Conservation (phyloP, 441 rosid species). For the Erysimum cheiri region DNA sequence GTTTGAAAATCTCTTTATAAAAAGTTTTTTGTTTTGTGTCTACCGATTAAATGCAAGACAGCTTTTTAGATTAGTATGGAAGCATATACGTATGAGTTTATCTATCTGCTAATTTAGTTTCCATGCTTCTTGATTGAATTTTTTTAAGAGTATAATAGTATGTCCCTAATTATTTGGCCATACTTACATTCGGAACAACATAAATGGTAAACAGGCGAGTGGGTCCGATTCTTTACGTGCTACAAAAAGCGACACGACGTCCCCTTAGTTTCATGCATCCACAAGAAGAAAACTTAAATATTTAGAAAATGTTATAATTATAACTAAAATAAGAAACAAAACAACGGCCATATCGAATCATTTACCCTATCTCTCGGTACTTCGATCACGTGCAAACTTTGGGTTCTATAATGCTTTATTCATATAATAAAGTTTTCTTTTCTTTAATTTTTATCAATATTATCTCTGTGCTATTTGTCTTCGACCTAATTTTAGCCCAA, state of each 20-base stretch:
- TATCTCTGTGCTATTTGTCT: constrained; percentile 28
- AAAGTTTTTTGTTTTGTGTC: background rate
- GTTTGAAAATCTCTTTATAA: background rate
- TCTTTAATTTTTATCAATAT: constrained; percentile 16
- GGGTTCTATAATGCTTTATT: constrained; percentile 21
- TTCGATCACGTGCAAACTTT: constrained; percentile 45
- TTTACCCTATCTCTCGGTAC: constrained; percentile 30
- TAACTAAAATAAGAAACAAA: constrained; percentile 10
- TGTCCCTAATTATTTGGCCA: constrained; percentile 13
- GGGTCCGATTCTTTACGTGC: constrained; percentile 27
- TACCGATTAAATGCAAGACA: background rate
- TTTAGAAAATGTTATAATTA: constrained; percentile 1
- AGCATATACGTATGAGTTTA: background rate
- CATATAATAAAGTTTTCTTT: background rate
- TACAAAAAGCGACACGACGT: constrained; percentile 38
- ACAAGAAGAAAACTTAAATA: constrained; percentile 7
- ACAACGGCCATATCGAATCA: constrained; percentile 45
- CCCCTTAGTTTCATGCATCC: constrained; percentile 40
- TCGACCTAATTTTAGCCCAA: constrained; percentile 36
- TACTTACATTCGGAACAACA: constrained; percentile 10
- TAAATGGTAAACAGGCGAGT: constrained; percentile 1
- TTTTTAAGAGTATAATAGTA: background rate
- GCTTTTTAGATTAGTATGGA: background rate
- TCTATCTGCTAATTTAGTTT: background rate
- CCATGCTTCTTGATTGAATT: background rate